phyloP scores from a whole-genome alignment of 2,329 filamentous ascomycete species.

The Diaporthe sp. region DNA sequence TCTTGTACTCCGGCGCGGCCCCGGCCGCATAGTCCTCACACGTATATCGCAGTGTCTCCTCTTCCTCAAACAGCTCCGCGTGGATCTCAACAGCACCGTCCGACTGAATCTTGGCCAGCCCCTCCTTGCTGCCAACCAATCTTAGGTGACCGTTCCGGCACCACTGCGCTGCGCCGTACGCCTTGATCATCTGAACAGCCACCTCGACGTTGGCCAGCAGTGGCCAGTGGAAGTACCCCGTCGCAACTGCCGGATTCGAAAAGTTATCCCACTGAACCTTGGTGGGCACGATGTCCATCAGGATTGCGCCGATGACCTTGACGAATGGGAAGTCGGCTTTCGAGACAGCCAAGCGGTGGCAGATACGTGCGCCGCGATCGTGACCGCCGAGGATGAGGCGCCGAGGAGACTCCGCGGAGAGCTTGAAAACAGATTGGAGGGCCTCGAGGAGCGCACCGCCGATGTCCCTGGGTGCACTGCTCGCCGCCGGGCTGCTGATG shows the following conservation, averaged over 20 bases:
- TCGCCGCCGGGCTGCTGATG: constrained; percentile 51
- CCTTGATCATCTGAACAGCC: constrained; percentile 58
- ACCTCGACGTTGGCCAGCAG: constrained; percentile 61
- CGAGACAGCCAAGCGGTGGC: constrained; percentile 63
- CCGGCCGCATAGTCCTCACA: constrained; percentile 64
- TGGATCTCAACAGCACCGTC: constrained; percentile 60
- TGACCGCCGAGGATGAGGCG: constrained; percentile 62
- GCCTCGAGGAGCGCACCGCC: constrained; percentile 58
- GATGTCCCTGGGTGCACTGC: constrained; percentile 56
- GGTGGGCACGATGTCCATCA: constrained; percentile 66
- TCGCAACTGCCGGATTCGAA: constrained; percentile 51
- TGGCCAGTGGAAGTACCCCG: constrained; percentile 64
- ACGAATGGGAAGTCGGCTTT: constrained; percentile 48
- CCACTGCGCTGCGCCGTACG: constrained; percentile 58
- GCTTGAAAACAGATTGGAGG: constrained; percentile 51
- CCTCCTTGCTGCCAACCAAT: constrained; percentile 47
- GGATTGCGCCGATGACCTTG: constrained; percentile 54
- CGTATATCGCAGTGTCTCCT: constrained; percentile 57
- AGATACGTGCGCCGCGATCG: constrained; percentile 64
- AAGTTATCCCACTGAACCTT: constrained; percentile 60
- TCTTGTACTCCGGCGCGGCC: constrained; percentile 56
- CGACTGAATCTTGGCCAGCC: constrained; percentile 44
- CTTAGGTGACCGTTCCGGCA: constrained; percentile 50
- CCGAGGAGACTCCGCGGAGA: constrained; percentile 43
- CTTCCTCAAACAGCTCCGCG: constrained; percentile 55